Percentiles rank a stretch among this genome's conserved stretches.
These are phyloP conservation scores for Penicillium diatomitis DNA, from an alignment of 495 filamentous ascomycete species.

Conservation along the genomic window DNA sequence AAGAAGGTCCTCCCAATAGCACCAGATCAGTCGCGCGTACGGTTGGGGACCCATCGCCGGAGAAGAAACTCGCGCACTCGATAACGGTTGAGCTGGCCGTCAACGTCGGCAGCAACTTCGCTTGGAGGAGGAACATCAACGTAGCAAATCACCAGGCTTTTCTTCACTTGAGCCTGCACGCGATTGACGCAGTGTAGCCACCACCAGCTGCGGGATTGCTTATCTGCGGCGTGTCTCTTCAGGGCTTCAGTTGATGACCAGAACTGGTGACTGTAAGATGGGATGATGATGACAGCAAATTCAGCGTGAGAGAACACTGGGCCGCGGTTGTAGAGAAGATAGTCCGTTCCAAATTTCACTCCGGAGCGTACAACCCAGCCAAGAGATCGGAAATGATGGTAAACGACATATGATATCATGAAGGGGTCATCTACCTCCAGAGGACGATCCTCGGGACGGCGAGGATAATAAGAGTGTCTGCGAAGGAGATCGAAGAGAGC, in stretches of 20 bases:
- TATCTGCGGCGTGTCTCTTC: conserved; percentile 34
- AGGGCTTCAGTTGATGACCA: conserved; percentile 53
- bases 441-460: conserved; percentile 22
- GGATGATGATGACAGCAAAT: conserved; percentile 77
- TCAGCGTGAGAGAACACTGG: conserved; percentile 92
- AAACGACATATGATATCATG: conserved; percentile 74
- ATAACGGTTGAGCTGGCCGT: conserved; percentile 57
- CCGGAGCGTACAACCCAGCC: conserved; percentile 94
- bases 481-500: conserved; percentile 57
- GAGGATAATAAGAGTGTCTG: conserved; percentile 59
- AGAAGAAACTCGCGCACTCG: conserved; percentile 74
- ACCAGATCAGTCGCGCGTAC: conserved; percentile 52
- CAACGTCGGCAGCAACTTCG: conserved; percentile 42
- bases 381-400: conserved; percentile 93
- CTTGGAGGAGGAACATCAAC: conserved; percentile 79
- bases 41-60: conserved; percentile 75
- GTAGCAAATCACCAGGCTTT: conserved; percentile 79
- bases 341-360: conserved; percentile 92
- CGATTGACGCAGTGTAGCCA: conserved; percentile 90
- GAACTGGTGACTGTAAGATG: conserved; percentile 66
- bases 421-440: conserved; percentile 71
- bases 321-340: conserved; percentile 87
- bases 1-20: background rate
- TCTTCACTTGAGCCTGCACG: conserved; percentile 81
- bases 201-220: conserved; percentile 62